These are phyloP conservation scores for Chlorella sp. DNA, from an alignment of 139 green algal genomes.

Conservation along the genomic window DNA sequence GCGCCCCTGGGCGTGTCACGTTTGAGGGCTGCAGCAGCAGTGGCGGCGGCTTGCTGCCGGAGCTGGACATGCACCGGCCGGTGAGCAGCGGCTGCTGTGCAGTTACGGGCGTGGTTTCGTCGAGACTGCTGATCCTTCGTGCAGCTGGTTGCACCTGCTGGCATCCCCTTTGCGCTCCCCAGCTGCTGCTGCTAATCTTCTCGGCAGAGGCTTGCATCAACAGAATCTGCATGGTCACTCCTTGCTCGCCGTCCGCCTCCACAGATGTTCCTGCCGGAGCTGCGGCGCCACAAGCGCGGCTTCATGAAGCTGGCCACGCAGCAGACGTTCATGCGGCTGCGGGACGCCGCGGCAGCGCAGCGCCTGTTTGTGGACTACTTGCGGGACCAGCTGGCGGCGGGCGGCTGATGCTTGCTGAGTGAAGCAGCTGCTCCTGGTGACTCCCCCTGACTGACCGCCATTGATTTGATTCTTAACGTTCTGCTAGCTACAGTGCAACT, in stretches of 20 bases:
- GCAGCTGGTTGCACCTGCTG: too few relatives aligned
- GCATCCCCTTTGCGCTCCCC: too few relatives aligned
- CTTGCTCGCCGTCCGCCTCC: too few relatives aligned
- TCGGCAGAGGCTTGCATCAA: too few relatives aligned
- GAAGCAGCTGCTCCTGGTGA: too few relatives aligned
- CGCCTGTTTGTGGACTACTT: conserved; percentile 91
- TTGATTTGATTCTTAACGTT: too few relatives aligned
- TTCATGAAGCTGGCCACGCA: conserved; percentile 91
- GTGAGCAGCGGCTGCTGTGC: conserved; percentile 25
- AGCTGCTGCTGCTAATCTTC: too few relatives aligned
- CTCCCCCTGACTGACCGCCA: too few relatives aligned
- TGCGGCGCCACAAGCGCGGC: conserved; percentile 86
- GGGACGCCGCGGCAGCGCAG: conserved; percentile 59
- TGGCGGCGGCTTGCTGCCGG: not conserved
- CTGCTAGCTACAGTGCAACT: too few relatives aligned
- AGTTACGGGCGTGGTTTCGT: not conserved
- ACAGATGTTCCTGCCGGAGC: conserved; percentile 66
- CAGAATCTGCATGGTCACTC: too few relatives aligned
- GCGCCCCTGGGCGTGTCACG: conserved; percentile 53
- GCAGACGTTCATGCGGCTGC: conserved; percentile 61
- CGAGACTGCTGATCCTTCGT: too few relatives aligned
- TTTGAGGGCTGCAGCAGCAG: conserved; percentile 37
- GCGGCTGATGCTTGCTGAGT: too few relatives aligned
- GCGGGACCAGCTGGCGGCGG: conserved; percentile 51
- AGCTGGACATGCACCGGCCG: conserved; percentile 50